phyloP scores from a whole-genome alignment of 495 filamentous ascomycete genomes.

The Alectoria sarmentosa region DNA sequence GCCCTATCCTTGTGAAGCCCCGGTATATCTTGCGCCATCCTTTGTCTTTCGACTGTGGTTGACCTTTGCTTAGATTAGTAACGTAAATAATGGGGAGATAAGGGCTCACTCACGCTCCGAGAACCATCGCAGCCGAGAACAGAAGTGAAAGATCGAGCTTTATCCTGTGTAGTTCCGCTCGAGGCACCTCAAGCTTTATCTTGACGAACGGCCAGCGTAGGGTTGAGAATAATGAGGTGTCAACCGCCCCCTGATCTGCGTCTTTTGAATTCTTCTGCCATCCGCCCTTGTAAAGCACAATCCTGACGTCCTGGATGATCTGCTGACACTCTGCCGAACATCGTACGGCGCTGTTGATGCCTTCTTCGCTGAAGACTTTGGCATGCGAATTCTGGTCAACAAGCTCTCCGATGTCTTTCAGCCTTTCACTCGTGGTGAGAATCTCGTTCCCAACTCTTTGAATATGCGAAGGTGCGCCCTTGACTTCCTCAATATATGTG shows the following conservation, averaged over 20 bases:
- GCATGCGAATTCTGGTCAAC: constrained; percentile 11
- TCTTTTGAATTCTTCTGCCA: background rate
- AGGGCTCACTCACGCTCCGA: constrained; percentile 9
- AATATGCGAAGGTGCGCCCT: constrained; percentile 15
- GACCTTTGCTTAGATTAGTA: constrained; percentile 3
- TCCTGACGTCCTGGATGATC: constrained; percentile 13
- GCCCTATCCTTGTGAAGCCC: constrained; percentile 4
- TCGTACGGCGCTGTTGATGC: constrained; percentile 17
- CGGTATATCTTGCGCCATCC: constrained; percentile 3
- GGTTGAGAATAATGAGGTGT: constrained; percentile 13
- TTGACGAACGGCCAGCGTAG: constrained; percentile 17
- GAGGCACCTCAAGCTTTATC: constrained; percentile 15
- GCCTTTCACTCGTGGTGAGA: constrained; percentile 14
- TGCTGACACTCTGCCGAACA: constrained; percentile 16
- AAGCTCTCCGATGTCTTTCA: constrained; percentile 15
- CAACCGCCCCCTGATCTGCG: constrained; percentile 7
- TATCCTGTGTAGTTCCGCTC: constrained; percentile 15
- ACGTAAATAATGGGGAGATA: background rate
- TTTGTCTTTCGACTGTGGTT: background rate
- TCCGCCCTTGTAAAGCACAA: constrained; percentile 11
- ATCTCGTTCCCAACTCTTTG: constrained; percentile 11
- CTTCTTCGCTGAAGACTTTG: constrained; percentile 11
- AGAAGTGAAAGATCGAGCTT: constrained; percentile 18
- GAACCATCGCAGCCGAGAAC: constrained; percentile 16
- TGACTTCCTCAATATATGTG: constrained; percentile 16